Conservation (phyloP, 805 yeast species). For the Sugiyamaella marilandica region DNA sequence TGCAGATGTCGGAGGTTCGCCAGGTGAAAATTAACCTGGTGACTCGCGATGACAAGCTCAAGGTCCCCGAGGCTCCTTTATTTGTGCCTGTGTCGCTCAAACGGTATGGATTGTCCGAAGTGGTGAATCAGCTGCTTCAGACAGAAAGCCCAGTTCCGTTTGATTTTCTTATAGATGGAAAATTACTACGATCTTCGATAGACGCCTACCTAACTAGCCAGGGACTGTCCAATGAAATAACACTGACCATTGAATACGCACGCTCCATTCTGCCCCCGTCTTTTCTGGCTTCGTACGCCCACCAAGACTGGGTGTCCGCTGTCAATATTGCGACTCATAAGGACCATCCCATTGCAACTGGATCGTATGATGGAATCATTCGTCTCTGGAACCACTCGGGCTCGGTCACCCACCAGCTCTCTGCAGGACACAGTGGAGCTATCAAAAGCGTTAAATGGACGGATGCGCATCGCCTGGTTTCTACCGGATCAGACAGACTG, state of each 20-base stretch:
- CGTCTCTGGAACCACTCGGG: slow-evolving; percentile 85
- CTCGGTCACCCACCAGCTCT: slow-evolving; percentile 67
- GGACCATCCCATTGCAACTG: slow-evolving; percentile 64
- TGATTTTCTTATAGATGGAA: slow-evolving; percentile 86
- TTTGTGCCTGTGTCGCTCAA: slow-evolving; percentile 82
- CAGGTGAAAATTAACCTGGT: slow-evolving; percentile 71
- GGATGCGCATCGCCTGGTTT: slow-evolving; percentile 65
- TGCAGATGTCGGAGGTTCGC: slow-evolving; percentile 7
- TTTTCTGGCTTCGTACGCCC: slow-evolving; percentile 76
- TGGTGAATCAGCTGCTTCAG: slow-evolving; percentile 81
- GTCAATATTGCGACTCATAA: slow-evolving; percentile 44
- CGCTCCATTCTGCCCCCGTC: slow-evolving; percentile 94
- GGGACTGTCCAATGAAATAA: slow-evolving; percentile 79
- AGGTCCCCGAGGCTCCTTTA: slow-evolving; percentile 74
- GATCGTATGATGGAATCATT: slow-evolving; percentile 92
- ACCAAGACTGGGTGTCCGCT: slow-evolving; percentile 94
- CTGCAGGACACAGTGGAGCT: slow-evolving; percentile 79
- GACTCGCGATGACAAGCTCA: slow-evolving; percentile 74
- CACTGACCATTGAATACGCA: slow-evolving; percentile 79
- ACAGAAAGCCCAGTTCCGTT: slow-evolving; percentile 70
- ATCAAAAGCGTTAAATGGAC: slow-evolving; percentile 80
- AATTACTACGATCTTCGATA: slow-evolving; percentile 68
- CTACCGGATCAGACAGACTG: slow-evolving; percentile 86
- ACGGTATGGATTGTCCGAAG: slow-evolving; percentile 89
- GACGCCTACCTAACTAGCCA: slow-evolving; percentile 71